Evolutionary conservation across 2,329 filamentous ascomycete species (phyloP).

Genomic region (Fusarium penzigii): DNA sequence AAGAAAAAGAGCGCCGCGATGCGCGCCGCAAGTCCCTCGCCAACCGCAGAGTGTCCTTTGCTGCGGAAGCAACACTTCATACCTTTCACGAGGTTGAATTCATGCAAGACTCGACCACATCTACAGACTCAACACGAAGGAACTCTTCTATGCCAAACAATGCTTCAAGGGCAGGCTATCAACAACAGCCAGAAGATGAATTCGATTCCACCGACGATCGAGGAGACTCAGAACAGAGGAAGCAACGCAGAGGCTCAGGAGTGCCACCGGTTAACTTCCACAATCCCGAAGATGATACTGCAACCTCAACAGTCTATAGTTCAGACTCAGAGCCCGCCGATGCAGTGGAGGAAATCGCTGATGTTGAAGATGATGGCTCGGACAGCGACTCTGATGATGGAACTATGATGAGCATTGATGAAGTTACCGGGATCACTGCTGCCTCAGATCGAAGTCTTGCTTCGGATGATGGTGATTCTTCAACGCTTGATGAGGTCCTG

Average conservation of each 20-base stretch:
- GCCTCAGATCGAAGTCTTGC: slow-evolving; percentile 61
- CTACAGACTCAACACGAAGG: slow-evolving; percentile 73
- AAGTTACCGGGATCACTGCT: slow-evolving; percentile 69
- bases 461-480: slow-evolving; percentile 66
- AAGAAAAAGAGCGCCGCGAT: slow-evolving; percentile 76
- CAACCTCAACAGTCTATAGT: slow-evolving; percentile 80
- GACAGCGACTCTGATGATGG: slow-evolving; percentile 69
- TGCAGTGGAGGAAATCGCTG: slow-evolving; percentile 55
- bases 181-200: slow-evolving; percentile 51
- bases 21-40: slow-evolving; percentile 90
- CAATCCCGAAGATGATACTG: slow-evolving; percentile 64
- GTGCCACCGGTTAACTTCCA: slow-evolving; percentile 66
- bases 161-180: neutral
- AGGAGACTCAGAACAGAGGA: slow-evolving; percentile 51
- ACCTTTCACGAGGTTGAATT: slow-evolving; percentile 96
- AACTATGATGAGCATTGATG: slow-evolving; percentile 81
- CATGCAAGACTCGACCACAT: slow-evolving; percentile 81
- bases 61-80: slow-evolving; percentile 93
- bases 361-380: slow-evolving; percentile 48
- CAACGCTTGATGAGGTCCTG: slow-evolving; percentile 74
- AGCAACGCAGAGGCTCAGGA: slow-evolving; percentile 64
- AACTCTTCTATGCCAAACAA: slow-evolving; percentile 50
- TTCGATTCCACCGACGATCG: slow-evolving; percentile 67
- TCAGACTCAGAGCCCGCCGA: slow-evolving; percentile 61
- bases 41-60: slow-evolving; percentile 93